Evolutionary conservation across 176 grass and related monocot genomes (phyloP), one percentile per base, ranked within the genome.

Genomic region (Musa itinerans): DNA sequence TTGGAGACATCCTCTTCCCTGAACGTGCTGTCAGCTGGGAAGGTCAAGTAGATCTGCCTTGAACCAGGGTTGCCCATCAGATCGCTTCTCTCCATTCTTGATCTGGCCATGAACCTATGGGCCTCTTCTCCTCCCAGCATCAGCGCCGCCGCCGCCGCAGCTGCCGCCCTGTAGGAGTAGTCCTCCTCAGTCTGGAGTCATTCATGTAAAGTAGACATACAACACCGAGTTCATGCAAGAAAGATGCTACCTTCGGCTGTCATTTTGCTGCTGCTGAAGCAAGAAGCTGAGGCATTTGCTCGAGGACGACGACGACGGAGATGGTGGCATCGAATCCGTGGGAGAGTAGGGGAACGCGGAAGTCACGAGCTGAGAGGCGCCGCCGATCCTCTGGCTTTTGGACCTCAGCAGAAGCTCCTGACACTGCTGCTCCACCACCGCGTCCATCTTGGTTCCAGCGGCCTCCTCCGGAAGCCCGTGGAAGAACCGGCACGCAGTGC

Each of bases 11-110:
- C 95, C 65, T 99, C 95, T 81, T 99, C 91, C 70, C 95, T 86
- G 82, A 99, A 99, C 10, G 95, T 99, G 86, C 95, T 99, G 75
- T 99, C 95, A 21, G 95, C 95, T 63, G 95, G 95, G 78, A 99
- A 99, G 78, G 95, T 99, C 73, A 99, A 87, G 87, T 99, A 99
- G 87, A 99, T 99, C 84, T 99, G 95, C 58, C 95, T 83, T n/a
- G 90, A 99, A 0, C 86, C 83, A 0, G 95, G 95, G 88, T 94
- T 99, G 78, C 89, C 73, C 59, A 93, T 85, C 84, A 94, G 67
- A 76, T 94, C 95, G 19, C 74, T 62, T 52, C 90, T 82, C 61
- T 89, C 87, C 4, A 90, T 69, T 13, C 90, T 76, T 23, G 88
- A 76, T 27, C 95, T 82, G 13, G 79, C 85, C 72, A 91, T 81